Evolutionary conservation across 1,284 basidiomycete species (phyloP), one percentile per base, ranked within the genome.

Genomic region (Pseudomicrostroma phylloplanum): DNA sequence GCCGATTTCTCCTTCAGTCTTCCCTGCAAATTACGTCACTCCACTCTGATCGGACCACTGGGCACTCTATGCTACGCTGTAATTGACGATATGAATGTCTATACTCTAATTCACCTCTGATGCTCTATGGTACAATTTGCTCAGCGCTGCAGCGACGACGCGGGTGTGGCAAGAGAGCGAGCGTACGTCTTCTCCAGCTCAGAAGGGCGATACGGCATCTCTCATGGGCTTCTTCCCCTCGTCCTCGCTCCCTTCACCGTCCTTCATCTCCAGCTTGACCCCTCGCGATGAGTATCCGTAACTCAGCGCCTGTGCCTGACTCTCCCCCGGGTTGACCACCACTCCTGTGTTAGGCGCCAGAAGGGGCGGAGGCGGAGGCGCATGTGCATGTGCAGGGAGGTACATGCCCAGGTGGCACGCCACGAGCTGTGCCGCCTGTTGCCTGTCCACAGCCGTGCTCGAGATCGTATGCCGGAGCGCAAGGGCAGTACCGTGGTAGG

Each of bases 401-500:
- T 62, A 62, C 61, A 62, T 62, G 19, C 43, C 41, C n/a, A 62
- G 39, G 30, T 62, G 61, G 42, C 30, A 42, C 9, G 48, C 30
- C 13, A 62, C 59, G 40, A 62, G 36, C 41, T 36, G 21, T 19
- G 61, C 61, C 8, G 61, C 61, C 40, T 53, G 21, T 15, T 8
- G 30, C 21, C 55, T 36, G 6, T 62, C 59, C 6, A 62, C 40
- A 1, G n/a, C 13, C 26, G 19, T 46, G 36, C 11, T 17, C 36
- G 40, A 36, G 21, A 62, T 6, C 17, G 56, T 30, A 30, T 30
- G 30, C 21, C 57, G 55, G 41, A 62, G 53, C 17, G 61, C 61
- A 17, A 62, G 11, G 15, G 19, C 21, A n/a, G 70, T 67, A 49
- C 69, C 69, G 15, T 65, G 63, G 59, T 70, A 74, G 0, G 72